These are phyloP conservation scores for Novymonas esmeraldas DNA, from an alignment of 208 protist genomes.

Conservation along the genomic window DNA sequence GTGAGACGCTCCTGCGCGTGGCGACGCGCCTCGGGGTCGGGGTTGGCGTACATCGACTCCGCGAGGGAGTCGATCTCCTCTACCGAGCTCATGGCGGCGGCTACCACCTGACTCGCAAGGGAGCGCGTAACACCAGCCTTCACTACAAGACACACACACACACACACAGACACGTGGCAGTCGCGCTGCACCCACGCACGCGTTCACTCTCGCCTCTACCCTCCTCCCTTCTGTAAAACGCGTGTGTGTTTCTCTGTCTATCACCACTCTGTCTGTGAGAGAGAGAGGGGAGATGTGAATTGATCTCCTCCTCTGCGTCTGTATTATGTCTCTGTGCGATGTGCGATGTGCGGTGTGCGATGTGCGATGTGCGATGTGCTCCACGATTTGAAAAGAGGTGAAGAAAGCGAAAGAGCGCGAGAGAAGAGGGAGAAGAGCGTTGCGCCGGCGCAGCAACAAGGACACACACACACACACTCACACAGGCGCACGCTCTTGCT, in stretches of 20 bases:
- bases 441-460: not conserved
- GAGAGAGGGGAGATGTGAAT: no score
- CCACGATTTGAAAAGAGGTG: not conserved
- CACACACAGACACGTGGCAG: constrained; percentile 3
- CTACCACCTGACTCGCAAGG: constrained; percentile 12
- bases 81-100: constrained; percentile 47
- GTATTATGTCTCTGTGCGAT: no score
- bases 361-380: not conserved
- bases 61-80: constrained; percentile 69
- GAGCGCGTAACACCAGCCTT: no score
- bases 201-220: no score
- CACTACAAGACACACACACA: no score
- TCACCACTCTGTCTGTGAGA: no score
- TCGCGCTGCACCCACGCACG: no score
- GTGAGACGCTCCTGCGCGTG: constrained; percentile 49
- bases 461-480: not conserved
- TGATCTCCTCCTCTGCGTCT: no score
- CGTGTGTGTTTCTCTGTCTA: no score
- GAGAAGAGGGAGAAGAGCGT: constrained; percentile 1
- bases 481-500: no score
- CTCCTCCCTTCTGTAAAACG: no score
- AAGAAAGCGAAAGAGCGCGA: not conserved
- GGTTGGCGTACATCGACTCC: constrained; percentile 70
- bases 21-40: constrained; percentile 47
- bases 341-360: no score